Evolutionary conservation across 2,329 filamentous ascomycete genomes (phyloP).

Genomic region (Pestalotiopsis sp.): DNA sequence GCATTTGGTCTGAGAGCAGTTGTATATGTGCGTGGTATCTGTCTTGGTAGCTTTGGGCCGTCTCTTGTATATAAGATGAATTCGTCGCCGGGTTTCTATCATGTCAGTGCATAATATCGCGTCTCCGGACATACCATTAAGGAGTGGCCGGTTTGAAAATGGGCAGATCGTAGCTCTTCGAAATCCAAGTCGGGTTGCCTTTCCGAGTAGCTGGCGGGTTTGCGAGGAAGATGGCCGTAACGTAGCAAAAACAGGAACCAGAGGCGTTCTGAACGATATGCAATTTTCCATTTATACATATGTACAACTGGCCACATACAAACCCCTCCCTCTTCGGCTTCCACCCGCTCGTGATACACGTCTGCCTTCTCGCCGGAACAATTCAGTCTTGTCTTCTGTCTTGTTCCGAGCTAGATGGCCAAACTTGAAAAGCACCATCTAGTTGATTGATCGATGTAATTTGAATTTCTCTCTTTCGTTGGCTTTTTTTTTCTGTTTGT

Average conservation of each 20-base stretch:
- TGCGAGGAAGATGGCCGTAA: slow-evolving; percentile 23
- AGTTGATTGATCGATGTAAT: background rate
- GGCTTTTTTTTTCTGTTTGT: background rate
- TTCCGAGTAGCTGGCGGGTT: background rate
- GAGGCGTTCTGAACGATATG: background rate
- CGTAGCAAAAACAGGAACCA: background rate
- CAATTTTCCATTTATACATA: slow-evolving; percentile 10
- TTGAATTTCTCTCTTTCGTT: background rate
- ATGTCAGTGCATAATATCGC: background rate
- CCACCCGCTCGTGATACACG: background rate
- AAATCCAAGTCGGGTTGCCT: no score
- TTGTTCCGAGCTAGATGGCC: background rate
- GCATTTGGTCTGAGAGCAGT: background rate
- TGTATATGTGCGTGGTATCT: background rate
- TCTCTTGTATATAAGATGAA: background rate
- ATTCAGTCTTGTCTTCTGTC: background rate
- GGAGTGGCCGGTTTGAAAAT: background rate
- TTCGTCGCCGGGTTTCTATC: background rate
- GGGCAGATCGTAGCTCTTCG: background rate
- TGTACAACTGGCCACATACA: slow-evolving; percentile 5
- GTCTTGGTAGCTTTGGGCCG: background rate
- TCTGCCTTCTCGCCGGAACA: background rate
- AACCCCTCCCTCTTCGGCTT: background rate
- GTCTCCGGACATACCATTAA: background rate
- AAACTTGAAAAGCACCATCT: background rate